phyloP scores from a whole-genome alignment of 495 filamentous ascomycete species.

The Echria macrotheca region DNA sequence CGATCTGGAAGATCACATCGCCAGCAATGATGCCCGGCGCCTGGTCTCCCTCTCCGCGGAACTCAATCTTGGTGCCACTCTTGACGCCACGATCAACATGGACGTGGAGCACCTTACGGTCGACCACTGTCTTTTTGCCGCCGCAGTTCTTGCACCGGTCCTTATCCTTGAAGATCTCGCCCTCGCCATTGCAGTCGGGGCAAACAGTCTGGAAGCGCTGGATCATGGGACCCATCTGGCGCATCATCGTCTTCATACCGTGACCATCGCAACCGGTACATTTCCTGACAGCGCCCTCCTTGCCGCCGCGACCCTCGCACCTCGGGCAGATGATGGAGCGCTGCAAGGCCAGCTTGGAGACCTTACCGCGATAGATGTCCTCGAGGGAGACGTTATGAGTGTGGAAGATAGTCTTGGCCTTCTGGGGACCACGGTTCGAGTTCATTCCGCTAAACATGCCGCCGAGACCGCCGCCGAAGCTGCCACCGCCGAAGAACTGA shows the following conservation, averaged over 20 bases:
- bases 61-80: constrained; percentile 91
- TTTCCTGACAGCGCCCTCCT: constrained; percentile 91
- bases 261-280: constrained; percentile 86
- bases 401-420: constrained; percentile 94
- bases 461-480: constrained; percentile 69
- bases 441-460: constrained; percentile 76
- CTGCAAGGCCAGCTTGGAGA: constrained; percentile 94
- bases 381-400: constrained; percentile 97
- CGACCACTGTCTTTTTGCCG: constrained; percentile 95
- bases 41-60: constrained; percentile 95
- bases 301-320: constrained; percentile 93
- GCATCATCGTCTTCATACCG: constrained; percentile 99
- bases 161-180: constrained; percentile 91
- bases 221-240: constrained; percentile 99
- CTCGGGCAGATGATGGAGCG: constrained; percentile 94
- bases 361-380: constrained; percentile 96
- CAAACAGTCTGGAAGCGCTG: constrained; percentile 99
- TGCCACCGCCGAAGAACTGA: constrained; percentile 90
- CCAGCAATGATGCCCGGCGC: constrained; percentile 86
- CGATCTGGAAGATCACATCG: constrained; percentile 95
- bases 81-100: constrained; percentile 93
- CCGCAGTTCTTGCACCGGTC: constrained; percentile 91
- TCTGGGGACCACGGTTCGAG: constrained; percentile 77
- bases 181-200: constrained; percentile 95
- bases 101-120: constrained; percentile 97